Conservation (phyloP, 2,329 filamentous ascomycete genomes). For the Scopulariopsis brevicaulis region DNA sequence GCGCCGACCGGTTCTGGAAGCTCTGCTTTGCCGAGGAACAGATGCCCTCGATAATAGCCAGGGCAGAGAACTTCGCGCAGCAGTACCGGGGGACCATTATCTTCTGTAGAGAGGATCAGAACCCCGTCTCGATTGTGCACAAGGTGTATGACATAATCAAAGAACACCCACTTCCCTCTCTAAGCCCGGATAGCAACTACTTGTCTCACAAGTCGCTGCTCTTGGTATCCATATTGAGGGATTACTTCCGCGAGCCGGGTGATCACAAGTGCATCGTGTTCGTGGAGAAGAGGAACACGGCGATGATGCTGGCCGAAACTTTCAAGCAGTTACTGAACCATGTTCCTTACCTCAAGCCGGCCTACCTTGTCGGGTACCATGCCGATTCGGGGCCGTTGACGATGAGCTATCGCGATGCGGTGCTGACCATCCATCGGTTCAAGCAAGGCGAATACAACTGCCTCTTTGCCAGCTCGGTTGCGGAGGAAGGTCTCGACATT, state of each 20-base stretch:
- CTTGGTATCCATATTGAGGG: slow-evolving; percentile 47
- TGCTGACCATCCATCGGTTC: slow-evolving; percentile 58
- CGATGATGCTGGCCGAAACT: slow-evolving; percentile 58
- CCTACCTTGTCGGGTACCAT: slow-evolving; percentile 37
- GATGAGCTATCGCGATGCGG: slow-evolving; percentile 62
- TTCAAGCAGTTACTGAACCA: slow-evolving; percentile 44
- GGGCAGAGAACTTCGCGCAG: slow-evolving; percentile 18
- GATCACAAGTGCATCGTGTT: slow-evolving; percentile 76
- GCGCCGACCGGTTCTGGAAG: slow-evolving; percentile 71
- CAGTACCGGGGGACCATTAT: neutral
- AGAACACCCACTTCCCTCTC: slow-evolving; percentile 30
- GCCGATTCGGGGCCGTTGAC: slow-evolving; percentile 37
- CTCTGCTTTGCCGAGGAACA: slow-evolving; percentile 55
- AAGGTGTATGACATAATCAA: slow-evolving; percentile 45
- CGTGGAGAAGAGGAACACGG: slow-evolving; percentile 68
- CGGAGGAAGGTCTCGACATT: slow-evolving; percentile 57
- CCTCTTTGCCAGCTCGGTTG: slow-evolving; percentile 55
- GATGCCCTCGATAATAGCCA: slow-evolving; percentile 46
- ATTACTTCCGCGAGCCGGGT: slow-evolving; percentile 47
- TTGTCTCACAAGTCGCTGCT: slow-evolving; percentile 64
- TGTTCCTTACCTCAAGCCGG: slow-evolving; percentile 46
- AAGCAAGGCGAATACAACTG: slow-evolving; percentile 48
- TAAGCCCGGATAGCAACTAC: slow-evolving; percentile 16
- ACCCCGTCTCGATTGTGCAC: slow-evolving; percentile 25
- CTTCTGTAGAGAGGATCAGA: neutral